Base-by-base conservation (phyloP, 352 stramenopile genomes). In the Thalassiosira tumida region DNA sequence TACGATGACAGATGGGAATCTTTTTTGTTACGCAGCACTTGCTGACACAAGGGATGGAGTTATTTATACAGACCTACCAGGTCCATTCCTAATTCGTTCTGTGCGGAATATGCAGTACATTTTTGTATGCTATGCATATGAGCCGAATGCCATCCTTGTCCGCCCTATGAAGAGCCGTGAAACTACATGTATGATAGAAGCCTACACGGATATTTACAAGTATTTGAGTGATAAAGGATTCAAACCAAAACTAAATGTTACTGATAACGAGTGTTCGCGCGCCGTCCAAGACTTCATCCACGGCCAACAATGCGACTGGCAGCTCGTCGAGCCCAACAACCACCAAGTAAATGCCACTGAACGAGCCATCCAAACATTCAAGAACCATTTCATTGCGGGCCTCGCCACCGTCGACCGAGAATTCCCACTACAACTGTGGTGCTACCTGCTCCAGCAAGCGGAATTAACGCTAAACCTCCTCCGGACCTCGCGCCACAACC, bases 361-460 rank as follows among this genome's bases (percentile, higher is more conserved):
- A 62, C 62, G 77, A n/a, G 87, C 87, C 4, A 92, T 94, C 54
- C 69, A 37, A 21, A 94, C 83, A 21, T 93, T 76, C 24, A 91
- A 94, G 59, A 88, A 94, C 50, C 90, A 93, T 54, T 94, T 94
- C 72, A 81, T 92, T 73, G 72, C 87, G 2, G 50, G 10, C n/a
- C 17, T 47, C 31, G 70, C 26, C 51, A 88, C 10, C 70, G 67
- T 73, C 50, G 29, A 59, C 77, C 59, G 24, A 24, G 88, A 50
- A 1, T 65, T 65, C 43, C 26, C 29, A 21, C 24, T 80, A 31
- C 43, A 40, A 21, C 26, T 83, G 4, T 94, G 87, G 87, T 77
- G 76, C 41, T 40, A 80, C 41, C 29, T 91, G 7, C 24, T 88
- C 0, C 59, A 69, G 40, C 90, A 94, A 75, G 62, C 67, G 15